phyloP scores from a whole-genome alignment of 768 basidiomycete genomes.

The Scleroderma bovista region DNA sequence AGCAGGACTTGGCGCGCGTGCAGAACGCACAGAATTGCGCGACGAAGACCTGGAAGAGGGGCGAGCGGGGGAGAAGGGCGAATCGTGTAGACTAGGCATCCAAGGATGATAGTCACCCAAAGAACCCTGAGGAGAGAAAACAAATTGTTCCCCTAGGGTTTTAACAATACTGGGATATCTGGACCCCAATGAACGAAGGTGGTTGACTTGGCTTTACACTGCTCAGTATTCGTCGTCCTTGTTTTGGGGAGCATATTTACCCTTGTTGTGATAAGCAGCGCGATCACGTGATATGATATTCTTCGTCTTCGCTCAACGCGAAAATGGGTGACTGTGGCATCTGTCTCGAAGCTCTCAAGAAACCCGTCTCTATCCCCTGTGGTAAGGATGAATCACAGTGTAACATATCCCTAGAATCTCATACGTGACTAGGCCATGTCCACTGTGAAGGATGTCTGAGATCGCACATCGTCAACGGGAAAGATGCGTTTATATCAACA shows the following conservation, averaged over 20 bases:
- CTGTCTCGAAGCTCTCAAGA: conserved; percentile 50
- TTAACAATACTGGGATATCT: too few species aligned
- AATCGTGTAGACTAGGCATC: conserved; percentile 31
- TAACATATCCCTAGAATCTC: neutral
- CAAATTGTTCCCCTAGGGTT: too few species aligned
- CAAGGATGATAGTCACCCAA: neutral
- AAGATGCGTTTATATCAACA: conserved; percentile 36
- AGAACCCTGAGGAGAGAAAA: conserved; percentile 18
- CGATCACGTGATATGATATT: neutral
- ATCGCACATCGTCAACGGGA: conserved; percentile 23
- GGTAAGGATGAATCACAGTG: conserved; percentile 34
- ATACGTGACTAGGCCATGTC: conserved; percentile 46
- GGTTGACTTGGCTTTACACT: neutral
- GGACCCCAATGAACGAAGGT: conserved; percentile 12
- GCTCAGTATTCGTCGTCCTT: neutral
- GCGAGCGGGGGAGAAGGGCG: conserved; percentile 30
- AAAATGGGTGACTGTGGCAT: conserved; percentile 56
- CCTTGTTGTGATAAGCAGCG: conserved; percentile 8
- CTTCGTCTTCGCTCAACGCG: neutral
- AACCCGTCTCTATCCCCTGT: conserved; percentile 58
- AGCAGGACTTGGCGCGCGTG: conserved; percentile 50
- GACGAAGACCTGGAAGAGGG: conserved; percentile 45
- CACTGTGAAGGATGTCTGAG: conserved; percentile 59
- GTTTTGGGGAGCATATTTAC: conserved; percentile 17
- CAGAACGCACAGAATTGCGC: conserved; percentile 41